Evolutionary conservation across 805 yeast genomes (phyloP).

Genomic region (Cyberlindnera subsufficiens): DNA sequence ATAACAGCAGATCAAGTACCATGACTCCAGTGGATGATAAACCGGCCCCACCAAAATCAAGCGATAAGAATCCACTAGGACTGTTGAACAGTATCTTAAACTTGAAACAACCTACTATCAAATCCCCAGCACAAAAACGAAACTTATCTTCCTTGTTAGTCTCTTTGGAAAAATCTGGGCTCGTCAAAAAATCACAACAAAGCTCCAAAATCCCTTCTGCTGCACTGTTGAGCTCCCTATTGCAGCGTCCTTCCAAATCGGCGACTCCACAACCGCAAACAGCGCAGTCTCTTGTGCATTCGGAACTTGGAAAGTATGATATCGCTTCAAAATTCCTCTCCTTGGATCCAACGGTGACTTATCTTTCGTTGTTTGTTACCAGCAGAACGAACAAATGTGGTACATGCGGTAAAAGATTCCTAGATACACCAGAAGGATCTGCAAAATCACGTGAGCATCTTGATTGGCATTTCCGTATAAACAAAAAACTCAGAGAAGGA

Average conservation of each 20-base stretch:
- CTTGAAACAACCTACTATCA: conserved; percentile 7
- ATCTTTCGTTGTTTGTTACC: conserved; percentile 8
- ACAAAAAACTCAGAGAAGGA: conserved; percentile 61
- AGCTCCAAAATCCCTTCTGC: conserved; percentile 1
- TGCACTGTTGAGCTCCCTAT: conserved; percentile 3
- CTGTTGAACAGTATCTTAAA: conserved; percentile 16
- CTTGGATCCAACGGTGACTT: conserved; percentile 40
- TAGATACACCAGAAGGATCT: conserved; percentile 50
- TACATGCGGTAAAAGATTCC: conserved; percentile 84
- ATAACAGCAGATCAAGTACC: not conserved
- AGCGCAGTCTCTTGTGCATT: not conserved
- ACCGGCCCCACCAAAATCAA: not conserved
- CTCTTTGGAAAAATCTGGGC: conserved; percentile 16
- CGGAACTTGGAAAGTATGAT: conserved; percentile 20
- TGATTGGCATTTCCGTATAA: conserved; percentile 95
- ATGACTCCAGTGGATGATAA: not conserved
- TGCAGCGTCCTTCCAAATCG: not conserved
- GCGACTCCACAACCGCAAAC: not conserved
- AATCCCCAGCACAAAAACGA: conserved; percentile 8
- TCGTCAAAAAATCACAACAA: conserved; percentile 12
- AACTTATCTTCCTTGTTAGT: conserved; percentile 15
- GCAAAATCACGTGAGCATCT: conserved; percentile 58
- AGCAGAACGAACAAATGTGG: conserved; percentile 73
- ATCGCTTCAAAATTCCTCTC: conserved; percentile 24
- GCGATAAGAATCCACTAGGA: conserved; percentile 1